A percentile compares a stretch with the other conserved stretches of the same genome.
Conservation (phyloP, 805 yeast genomes). For the Candida xyloterini region DNA sequence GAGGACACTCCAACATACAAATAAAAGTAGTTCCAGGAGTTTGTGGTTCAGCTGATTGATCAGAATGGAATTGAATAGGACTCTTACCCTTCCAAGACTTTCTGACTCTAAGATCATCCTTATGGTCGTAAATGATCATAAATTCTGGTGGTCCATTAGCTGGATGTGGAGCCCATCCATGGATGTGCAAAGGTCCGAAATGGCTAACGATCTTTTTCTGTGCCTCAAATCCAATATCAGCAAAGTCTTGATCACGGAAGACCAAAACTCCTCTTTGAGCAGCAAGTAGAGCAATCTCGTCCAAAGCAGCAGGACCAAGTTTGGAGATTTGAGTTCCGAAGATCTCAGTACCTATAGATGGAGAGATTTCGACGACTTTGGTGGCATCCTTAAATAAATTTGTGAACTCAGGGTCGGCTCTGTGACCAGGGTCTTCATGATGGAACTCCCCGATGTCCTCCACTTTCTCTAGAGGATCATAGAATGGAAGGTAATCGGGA, state of each 20-base stretch:
- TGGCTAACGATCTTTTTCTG: slow-evolving; percentile 52
- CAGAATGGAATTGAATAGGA: slow-evolving; percentile 46
- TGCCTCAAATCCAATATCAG: slow-evolving; percentile 48
- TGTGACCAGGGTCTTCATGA: slow-evolving; percentile 17
- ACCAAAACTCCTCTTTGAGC: slow-evolving; percentile 70
- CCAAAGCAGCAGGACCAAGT: slow-evolving; percentile 52
- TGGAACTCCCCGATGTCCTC: slow-evolving; percentile 18
- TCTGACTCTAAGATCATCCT: slow-evolving; percentile 25
- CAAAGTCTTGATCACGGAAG: slow-evolving; percentile 65
- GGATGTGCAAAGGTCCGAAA: slow-evolving; percentile 69
- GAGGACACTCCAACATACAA: slow-evolving; percentile 42
- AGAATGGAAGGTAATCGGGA: slow-evolving; percentile 19
- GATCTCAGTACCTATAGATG: slow-evolving; percentile 67
- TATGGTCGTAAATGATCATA: slow-evolving; percentile 40
- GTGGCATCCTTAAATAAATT: slow-evolving; percentile 39
- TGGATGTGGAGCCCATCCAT: slow-evolving; percentile 50
- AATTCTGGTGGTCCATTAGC: slow-evolving; percentile 42
- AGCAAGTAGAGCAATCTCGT: slow-evolving; percentile 65
- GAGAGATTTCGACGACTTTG: slow-evolving; percentile 45
- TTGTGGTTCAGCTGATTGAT: slow-evolving; percentile 63
- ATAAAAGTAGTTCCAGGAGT: slow-evolving; percentile 56
- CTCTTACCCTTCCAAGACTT: slow-evolving; percentile 28
- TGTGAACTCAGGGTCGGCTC: slow-evolving; percentile 51
- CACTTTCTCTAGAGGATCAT: slow-evolving; percentile 20
- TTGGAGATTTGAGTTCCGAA: slow-evolving; percentile 58